These are phyloP conservation scores for Nasturtium officinale DNA, from an alignment of 345 rosid genomes.

Conservation along the genomic window DNA sequence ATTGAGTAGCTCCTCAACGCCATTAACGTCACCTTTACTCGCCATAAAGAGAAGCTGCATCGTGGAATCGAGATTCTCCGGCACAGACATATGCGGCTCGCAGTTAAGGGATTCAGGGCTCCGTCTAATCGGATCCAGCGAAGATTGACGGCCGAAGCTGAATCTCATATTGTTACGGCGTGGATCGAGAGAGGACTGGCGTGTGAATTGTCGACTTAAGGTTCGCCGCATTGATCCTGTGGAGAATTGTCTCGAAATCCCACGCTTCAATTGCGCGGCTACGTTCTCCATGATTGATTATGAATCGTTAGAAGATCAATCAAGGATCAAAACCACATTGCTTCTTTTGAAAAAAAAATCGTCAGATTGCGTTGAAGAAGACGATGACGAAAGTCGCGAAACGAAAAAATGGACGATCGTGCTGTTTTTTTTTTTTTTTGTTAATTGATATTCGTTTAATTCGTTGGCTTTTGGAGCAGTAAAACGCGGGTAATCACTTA, in stretches of 20 bases:
- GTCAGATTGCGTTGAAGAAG: constrained; percentile 9
- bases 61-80: constrained; percentile 90
- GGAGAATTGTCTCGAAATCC: constrained; percentile 81
- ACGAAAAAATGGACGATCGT: constrained; percentile 25
- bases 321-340: constrained; percentile 30
- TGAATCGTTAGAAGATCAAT: not conserved
- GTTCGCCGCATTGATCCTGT: constrained; percentile 61
- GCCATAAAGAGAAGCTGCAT: constrained; percentile 94
- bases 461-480: constrained; percentile 39
- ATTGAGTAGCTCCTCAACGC: constrained; percentile 72
- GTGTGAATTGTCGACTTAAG: constrained; percentile 58
- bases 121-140: constrained; percentile 78
- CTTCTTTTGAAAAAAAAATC: not conserved
- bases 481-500: constrained; percentile 40
- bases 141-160: constrained; percentile 85
- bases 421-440: not conserved
- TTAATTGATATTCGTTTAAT: not conserved
- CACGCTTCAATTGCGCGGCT: constrained; percentile 65
- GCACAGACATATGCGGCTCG: constrained; percentile 61
- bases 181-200: constrained; percentile 78
- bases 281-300: constrained; percentile 53
- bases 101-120: constrained; percentile 45
- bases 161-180: constrained; percentile 69
- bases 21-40: constrained; percentile 67
- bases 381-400: not conserved